phyloP scores from a whole-genome alignment of 148 eudicot genomes.

The Tetragonia tetragonoides region DNA sequence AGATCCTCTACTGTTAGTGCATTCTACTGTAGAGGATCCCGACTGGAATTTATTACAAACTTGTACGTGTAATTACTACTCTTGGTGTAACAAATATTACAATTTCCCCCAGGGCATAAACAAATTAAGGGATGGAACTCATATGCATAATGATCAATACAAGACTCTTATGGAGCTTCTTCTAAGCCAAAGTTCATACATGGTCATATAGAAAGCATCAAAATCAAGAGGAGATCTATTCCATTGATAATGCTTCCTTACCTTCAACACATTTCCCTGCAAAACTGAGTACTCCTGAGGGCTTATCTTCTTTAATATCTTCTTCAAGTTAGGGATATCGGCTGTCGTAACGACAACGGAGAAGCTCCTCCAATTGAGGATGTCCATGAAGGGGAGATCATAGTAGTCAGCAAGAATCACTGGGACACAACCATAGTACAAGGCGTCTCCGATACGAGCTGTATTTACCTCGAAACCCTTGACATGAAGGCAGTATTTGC shows the following conservation, averaged over 20 bases:
- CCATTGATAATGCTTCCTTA: slow-evolving; percentile 64
- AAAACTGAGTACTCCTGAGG: slow-evolving; percentile 36
- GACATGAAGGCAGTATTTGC: slow-evolving; percentile 86
- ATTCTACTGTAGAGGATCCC: too few relatives aligned
- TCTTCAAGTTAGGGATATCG: slow-evolving; percentile 71
- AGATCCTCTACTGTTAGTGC: too few relatives aligned
- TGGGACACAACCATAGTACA: slow-evolving; percentile 86
- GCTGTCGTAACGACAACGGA: slow-evolving; percentile 47
- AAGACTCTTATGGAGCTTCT: slow-evolving; percentile 39
- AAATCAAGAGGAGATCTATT: slow-evolving; percentile 38
- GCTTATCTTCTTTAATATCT: slow-evolving; percentile 42
- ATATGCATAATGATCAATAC: background rate
- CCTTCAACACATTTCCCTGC: slow-evolving; percentile 54
- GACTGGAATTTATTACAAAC: too few relatives aligned
- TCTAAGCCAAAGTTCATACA: slow-evolving; percentile 73
- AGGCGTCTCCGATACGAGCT: slow-evolving; percentile 79
- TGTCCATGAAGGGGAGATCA: slow-evolving; percentile 80
- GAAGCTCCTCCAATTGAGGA: slow-evolving; percentile 70
- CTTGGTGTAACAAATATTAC: too few relatives aligned
- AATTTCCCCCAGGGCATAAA: background rate
- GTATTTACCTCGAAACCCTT: slow-evolving; percentile 95
- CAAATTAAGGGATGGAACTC: too few relatives aligned
- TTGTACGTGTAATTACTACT: too few relatives aligned
- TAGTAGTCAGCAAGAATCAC: slow-evolving; percentile 82
- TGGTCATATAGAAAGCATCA: slow-evolving; percentile 68